A percentile compares a stretch with the other conserved stretches of the same genome.
phyloP scores from a whole-genome alignment of 2,329 filamentous ascomycete species.

The Pseudocercospora pini-densiflorae region DNA sequence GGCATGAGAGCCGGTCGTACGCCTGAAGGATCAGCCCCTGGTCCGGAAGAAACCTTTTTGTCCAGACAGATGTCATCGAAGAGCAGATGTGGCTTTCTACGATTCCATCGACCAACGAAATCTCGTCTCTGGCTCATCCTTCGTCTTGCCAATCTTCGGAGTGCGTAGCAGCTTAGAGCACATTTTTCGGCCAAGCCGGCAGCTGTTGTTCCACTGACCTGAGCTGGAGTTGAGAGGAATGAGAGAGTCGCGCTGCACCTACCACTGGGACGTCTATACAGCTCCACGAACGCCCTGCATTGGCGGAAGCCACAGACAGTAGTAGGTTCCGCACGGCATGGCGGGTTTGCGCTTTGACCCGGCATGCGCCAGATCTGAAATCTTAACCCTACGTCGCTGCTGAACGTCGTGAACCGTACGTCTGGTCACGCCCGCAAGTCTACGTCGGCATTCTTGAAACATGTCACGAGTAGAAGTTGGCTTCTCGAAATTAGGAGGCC shows the following conservation, averaged over 20 bases:
- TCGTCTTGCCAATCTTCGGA: background rate
- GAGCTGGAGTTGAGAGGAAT: background rate
- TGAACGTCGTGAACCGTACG: background rate
- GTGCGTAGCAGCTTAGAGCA: background rate
- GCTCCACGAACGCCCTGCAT: conserved; percentile 7
- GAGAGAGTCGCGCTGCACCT: background rate
- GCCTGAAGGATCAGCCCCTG: background rate
- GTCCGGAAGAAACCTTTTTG: background rate
- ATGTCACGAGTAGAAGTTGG: background rate
- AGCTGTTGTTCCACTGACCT: background rate
- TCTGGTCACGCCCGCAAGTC: background rate
- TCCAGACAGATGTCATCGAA: background rate
- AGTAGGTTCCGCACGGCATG: background rate
- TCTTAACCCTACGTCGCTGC: conserved; percentile 4
- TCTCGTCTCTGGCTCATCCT: background rate
- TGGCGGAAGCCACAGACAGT: background rate
- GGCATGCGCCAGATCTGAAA: conserved; percentile 15
- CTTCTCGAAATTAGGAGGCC: background rate
- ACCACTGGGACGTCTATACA: background rate
- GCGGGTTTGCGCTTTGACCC: conserved; percentile 5
- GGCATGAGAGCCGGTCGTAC: background rate
- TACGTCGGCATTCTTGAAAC: background rate
- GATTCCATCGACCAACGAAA: background rate
- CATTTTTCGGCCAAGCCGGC: background rate
- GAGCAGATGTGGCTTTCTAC: too few relatives aligned